Evolutionary conservation across 1,139 yeast species (phyloP).

Genomic region (Lodderomyces jiufengensis): DNA sequence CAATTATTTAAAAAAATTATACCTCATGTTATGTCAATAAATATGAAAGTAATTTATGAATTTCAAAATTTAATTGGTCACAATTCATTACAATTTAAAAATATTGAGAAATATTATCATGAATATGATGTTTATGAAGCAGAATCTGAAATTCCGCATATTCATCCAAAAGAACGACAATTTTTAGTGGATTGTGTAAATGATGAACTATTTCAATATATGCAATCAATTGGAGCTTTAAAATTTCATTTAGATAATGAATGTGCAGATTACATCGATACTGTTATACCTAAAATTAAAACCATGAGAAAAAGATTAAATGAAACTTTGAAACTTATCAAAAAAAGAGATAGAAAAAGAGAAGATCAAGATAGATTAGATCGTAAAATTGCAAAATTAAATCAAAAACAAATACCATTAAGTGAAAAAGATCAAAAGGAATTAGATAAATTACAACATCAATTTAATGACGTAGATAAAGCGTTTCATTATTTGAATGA

Average conservation of each 20-base stretch:
- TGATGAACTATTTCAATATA: conserved; percentile 29
- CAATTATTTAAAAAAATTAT: conserved; percentile 32
- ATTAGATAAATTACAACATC: conserved; percentile 27
- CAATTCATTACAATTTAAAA: conserved; percentile 40
- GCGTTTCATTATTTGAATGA: conserved; percentile 36
- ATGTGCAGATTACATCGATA: conserved; percentile 29
- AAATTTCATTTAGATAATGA: conserved; percentile 28
- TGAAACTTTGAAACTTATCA: conserved; percentile 36
- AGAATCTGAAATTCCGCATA: conserved; percentile 28
- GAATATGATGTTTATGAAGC: conserved; percentile 33
- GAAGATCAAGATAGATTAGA: conserved; percentile 37
- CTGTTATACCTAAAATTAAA: conserved; percentile 29
- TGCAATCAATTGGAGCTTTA: conserved; percentile 26
- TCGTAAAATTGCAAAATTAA: conserved; percentile 39
- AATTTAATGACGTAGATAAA: conserved; percentile 27
- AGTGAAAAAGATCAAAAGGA: conserved; percentile 38
- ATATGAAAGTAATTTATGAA: conserved; percentile 28
- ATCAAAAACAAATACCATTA: conserved; percentile 33
- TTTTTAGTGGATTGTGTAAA: conserved; percentile 28
- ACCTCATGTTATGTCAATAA: conserved; percentile 33
- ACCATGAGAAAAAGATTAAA: conserved; percentile 40
- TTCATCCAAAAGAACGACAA: conserved; percentile 40
- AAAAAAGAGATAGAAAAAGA: conserved; percentile 43
- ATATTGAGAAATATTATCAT: conserved; percentile 38
- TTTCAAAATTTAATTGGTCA: conserved; percentile 36